Conservation (phyloP, 2,329 filamentous ascomycete genomes). For the Ceratocystis smalleyi region DNA sequence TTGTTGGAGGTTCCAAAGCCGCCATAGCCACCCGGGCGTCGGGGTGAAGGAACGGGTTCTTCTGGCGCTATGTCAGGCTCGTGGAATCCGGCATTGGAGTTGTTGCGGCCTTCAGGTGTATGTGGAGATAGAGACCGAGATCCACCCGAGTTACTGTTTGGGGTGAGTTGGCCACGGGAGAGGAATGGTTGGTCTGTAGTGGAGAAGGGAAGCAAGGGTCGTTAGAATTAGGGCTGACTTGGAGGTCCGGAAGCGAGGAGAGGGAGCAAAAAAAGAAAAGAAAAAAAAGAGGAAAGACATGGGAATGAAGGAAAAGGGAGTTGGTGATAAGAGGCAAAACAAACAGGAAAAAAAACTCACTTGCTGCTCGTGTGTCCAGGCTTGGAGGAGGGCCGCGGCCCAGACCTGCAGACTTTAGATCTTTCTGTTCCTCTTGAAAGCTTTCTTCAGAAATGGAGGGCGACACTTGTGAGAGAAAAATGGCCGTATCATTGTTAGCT, state of each 20-base stretch:
- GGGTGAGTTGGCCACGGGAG: slow-evolving; percentile 45
- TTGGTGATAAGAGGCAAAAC: neutral
- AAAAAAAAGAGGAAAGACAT: neutral
- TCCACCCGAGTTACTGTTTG: slow-evolving; percentile 43
- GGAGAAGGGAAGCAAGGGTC: neutral
- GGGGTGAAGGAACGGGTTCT: slow-evolving; percentile 28
- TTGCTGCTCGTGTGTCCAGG: slow-evolving; percentile 38
- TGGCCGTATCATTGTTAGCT: neutral
- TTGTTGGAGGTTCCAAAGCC: slow-evolving; percentile 27
- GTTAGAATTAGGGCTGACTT: slow-evolving; percentile 23
- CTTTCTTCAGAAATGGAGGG: slow-evolving; percentile 12
- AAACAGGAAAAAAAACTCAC: slow-evolving; percentile 25
- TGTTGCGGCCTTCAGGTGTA: slow-evolving; percentile 34
- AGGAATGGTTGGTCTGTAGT: slow-evolving; percentile 38
- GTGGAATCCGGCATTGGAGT: slow-evolving; percentile 32
- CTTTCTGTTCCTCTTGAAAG: slow-evolving; percentile 2
- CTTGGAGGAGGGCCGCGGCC: slow-evolving; percentile 25
- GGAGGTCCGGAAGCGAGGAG: neutral
- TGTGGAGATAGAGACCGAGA: slow-evolving; percentile 49
- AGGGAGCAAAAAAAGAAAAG: neutral
- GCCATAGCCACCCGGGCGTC: slow-evolving; percentile 34
- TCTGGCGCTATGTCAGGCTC: slow-evolving; percentile 31
- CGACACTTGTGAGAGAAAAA: neutral
- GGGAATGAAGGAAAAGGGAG: neutral
- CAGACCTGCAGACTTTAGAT: slow-evolving; percentile 2